These are phyloP conservation scores for Xylariaceae sp. DNA, from an alignment of 2,329 filamentous ascomycete species.

Conservation along the genomic window DNA sequence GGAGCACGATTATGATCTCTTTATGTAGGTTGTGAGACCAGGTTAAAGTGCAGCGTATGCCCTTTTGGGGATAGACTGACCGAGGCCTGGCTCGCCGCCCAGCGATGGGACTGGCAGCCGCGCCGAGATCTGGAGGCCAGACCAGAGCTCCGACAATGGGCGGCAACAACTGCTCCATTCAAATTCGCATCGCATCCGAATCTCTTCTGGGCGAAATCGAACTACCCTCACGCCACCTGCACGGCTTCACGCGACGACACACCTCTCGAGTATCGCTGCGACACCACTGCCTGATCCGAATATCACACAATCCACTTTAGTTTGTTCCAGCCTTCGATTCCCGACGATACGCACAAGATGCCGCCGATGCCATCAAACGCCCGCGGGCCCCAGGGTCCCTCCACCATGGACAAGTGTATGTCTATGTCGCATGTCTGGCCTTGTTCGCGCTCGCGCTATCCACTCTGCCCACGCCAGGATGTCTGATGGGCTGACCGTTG, in stretches of 20 bases:
- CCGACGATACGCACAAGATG: constrained; percentile 38
- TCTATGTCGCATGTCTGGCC: constrained; percentile 33
- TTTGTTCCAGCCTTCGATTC: background rate
- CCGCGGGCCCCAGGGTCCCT: constrained; percentile 53
- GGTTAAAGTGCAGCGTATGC: no score
- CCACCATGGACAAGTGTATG: constrained; percentile 69
- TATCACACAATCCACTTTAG: no score
- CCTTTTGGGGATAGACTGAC: background rate
- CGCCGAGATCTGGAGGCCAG: constrained; percentile 17
- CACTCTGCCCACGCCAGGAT: no score
- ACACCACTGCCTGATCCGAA: no score
- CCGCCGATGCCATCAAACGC: constrained; percentile 53
- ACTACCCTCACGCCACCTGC: background rate
- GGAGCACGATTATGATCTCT: no score
- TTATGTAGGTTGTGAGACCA: no score
- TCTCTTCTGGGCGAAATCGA: background rate
- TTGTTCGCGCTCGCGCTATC: background rate
- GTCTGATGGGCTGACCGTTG: constrained; percentile 28
- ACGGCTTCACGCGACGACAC: no score
- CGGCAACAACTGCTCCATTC: no score
- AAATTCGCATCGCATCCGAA: constrained; percentile 9
- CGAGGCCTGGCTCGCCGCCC: background rate
- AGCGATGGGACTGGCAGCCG: constrained; percentile 8
- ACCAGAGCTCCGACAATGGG: no score
- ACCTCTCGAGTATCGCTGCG: no score